These are phyloP conservation scores for Lentinula detonsa DNA, from an alignment of 768 basidiomycete genomes.

Conservation along the genomic window DNA sequence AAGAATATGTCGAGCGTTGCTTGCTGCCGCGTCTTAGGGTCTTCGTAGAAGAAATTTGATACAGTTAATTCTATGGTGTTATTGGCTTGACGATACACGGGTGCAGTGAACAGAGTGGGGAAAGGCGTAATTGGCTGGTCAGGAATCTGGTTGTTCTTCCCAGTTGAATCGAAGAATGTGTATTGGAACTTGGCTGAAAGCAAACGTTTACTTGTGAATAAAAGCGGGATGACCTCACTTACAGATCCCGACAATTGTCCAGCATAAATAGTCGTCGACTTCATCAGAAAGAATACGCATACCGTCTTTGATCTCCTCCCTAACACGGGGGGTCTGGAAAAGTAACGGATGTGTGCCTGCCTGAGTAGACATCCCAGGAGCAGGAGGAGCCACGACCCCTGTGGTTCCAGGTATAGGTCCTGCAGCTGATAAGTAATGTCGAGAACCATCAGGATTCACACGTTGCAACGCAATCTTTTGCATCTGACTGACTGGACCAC, in stretches of 20 bases:
- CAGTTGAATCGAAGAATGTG: constrained; percentile 89
- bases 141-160: constrained; percentile 71
- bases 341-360: constrained; percentile 76
- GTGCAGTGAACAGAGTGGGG: constrained; percentile 79
- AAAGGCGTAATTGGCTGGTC: constrained; percentile 84
- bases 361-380: constrained; percentile 70
- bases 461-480: constrained; percentile 92
- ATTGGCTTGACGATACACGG: constrained; percentile 61
- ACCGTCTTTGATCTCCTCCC: constrained; percentile 78
- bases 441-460: constrained; percentile 72
- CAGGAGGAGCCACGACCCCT: constrained; percentile 60
- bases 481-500: constrained; percentile 93
- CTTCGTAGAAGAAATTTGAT: constrained; percentile 82
- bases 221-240: constrained; percentile 24
- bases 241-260: constrained; percentile 97
- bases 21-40: constrained; percentile 56
- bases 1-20: constrained; percentile 85
- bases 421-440: constrained; percentile 86
- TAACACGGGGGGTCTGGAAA: constrained; percentile 74
- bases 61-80: constrained; percentile 81
- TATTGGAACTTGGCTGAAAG: constrained; percentile 84
- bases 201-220: constrained; percentile 7
- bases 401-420: constrained; percentile 78
- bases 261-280: constrained; percentile 92
- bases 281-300: constrained; percentile 73